Evolutionary conservation across 2,329 filamentous ascomycete species (phyloP), one percentile per base, ranked within the genome.

Genomic region (Fusarium tuaranense): DNA sequence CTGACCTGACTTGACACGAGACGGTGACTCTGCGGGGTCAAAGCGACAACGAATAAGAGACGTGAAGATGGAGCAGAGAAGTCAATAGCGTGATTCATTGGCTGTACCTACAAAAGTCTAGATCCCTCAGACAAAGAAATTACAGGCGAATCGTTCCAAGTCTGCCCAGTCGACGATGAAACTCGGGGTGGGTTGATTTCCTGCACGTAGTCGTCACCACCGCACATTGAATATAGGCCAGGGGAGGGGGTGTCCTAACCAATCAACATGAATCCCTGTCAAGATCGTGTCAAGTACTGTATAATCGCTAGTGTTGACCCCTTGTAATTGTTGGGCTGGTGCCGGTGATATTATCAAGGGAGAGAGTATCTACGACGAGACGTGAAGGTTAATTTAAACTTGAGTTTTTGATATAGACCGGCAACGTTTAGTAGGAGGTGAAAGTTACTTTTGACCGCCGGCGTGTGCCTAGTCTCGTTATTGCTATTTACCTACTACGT

Each of bases 61-160:
- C 48, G 27, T n/a, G 5, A 53, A 32, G 48, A 53, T 32, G 48
- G 48, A 55, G 48, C 6, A 53, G 25, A 53, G 9, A 25, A 27
- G 25, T 9, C 16, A 30, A 55, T 55, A 55, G 48, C 48, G 48
- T 55, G 48, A 55, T 55, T 55, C 18, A 32, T 55, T 55, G 48
- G 48, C 48, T 32, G 18, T 14, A 10, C 5, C 9, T 16, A 16
- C 20, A 14, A 9, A 32, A 53, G 48, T 55, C 48, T 32, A 30
- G 48, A 53, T n/a, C 48, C 48, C 32, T 53, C 48, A 55, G 48
- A 55, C 48, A 55, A 55, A 55, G 48, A 55, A 55, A 55, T 55
- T 55, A 20, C 48, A 55, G 48, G 48, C 48, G 48, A 55, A 55
- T 55, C 48, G 48, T 55, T 55, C 48, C 48, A 55, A 55, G 48